Base-by-base conservation (phyloP, 768 basidiomycete genomes). In the Tylopilus cervinicoccineus region DNA sequence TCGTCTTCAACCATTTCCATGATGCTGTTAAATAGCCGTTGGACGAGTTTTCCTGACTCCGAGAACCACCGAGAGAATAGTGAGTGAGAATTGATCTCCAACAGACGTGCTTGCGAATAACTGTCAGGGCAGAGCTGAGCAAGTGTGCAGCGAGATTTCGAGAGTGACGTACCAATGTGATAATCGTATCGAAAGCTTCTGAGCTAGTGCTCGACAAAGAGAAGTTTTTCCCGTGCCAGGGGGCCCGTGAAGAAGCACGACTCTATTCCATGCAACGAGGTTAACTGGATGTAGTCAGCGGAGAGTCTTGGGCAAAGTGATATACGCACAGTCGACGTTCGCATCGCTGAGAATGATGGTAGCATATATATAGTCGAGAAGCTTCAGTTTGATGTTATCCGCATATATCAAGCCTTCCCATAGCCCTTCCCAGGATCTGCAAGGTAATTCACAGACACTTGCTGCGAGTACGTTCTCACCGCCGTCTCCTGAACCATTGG, bases 21-120 rank as follows among this genome's bases (percentile, higher is more conserved):
- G 48, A 99, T 92, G 50, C 79, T 88, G 32, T 76, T 80, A 64
- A 98, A 99, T 16, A 99, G 74, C 39, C 88, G 81, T 61, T 98
- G 95, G 2, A 99, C 96, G 24, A 99, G 81, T 67, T 99, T 99
- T 14, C 96, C 96, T 0, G 93, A 96, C 64, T 99, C 96, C 0
- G 94, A 97, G 70, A 98, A 99, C 95, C 96, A 99, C 58, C 93
- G 89, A 14, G 92, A 94, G 66, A 99, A 98, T 14, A 99, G 77
- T 2, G 94, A 97, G 69, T 98, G 96, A 0, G 96, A 94, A 64
- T 98, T 98, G 61, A 99, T 96, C 67, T 99, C 96, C 38, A 99
- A 78, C 11, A 99, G 74, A 38, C 92, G 88, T 29, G 91, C 80
- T 66, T 88, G 79, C 0, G 86, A 74, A 64, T 96, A 99, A 23